Evolutionary conservation across 805 yeast species (phyloP), one percentile per base, ranked within the genome.

Genomic region (Spathaspora boniae): DNA sequence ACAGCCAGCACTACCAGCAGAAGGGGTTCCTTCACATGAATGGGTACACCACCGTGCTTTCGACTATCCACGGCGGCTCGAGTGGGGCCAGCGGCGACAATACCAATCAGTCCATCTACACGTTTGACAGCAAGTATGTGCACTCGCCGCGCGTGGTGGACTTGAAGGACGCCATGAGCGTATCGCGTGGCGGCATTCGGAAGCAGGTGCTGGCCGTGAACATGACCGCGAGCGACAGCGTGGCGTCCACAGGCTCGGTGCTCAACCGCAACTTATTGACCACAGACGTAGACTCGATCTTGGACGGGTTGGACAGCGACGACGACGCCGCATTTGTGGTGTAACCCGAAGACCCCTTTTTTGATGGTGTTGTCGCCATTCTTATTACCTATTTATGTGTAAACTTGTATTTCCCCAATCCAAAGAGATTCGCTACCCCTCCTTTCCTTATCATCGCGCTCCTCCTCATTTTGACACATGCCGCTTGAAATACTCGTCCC

Each of bases 131-230:
- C 16, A 42, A 29, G 9, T 34, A 36, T 21, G 19, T 29, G 7
- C 47, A 47, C 27, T 42, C 61, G 1, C 65, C 68, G 0, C 57
- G 57, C 39, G 65, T 65, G 0, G 41, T 57, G n/a, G 71, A 68
- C 28, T 52, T 68, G 40, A 60, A 61, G 33, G 61, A 59, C 12
- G 53, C 52, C 11, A 43, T 58, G 26, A 36, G 35, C 3, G 6
- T 15, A 9, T 11, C 16, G 28, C 23, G 20, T 25, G 18, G 8
- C 9, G n/a, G 24, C 5, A 27, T 29, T 6, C 11, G 21, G 15
- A n/a, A n/a, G n/a, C n/a, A n/a, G n/a, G 29, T 11, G 6, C 31
- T 40, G 25, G 34, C 34, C 12, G 38, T 11, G 12, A 12, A 12
- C 11, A 24, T n/a, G 11, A n/a, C n/a, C n/a, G 4, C 3, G 3